phyloP scores from a whole-genome alignment of 2,329 filamentous ascomycete genomes.

The Penicillium sp. region DNA sequence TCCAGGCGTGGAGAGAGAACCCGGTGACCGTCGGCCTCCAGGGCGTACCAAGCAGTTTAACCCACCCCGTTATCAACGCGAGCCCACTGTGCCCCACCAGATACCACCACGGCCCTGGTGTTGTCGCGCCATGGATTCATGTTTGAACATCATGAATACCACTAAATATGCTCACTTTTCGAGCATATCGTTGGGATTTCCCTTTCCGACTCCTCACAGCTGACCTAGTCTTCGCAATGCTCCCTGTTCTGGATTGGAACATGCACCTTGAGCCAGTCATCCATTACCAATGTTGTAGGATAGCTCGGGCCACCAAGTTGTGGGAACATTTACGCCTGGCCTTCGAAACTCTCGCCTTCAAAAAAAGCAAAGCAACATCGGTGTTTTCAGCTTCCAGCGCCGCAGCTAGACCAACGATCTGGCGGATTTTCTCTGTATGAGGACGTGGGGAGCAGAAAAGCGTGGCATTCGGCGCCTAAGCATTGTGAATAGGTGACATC shows the following conservation, averaged over 20 bases:
- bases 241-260: not conserved
- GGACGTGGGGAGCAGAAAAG: conserved; percentile 3
- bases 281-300: conserved; percentile 1
- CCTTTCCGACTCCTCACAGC: too few species aligned
- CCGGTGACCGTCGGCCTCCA: conserved; percentile 1
- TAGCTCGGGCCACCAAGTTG: conserved; percentile 1
- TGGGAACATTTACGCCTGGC: not conserved
- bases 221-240: not conserved
- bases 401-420: conserved; percentile 1
- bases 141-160: too few species aligned
- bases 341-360: not conserved
- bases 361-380: not conserved
- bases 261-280: conserved; percentile 2
- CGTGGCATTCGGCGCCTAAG: conserved; percentile 1
- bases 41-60: not conserved
- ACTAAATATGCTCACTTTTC: too few species aligned
- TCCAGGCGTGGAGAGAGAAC: not conserved
- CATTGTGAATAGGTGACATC: conserved; percentile 1
- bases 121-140: not conserved
- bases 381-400: not conserved
- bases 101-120: not conserved
- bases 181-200: too few species aligned
- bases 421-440: not conserved
- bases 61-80: not conserved
- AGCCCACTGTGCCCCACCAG: not conserved